phyloP scores from a whole-genome alignment of 371 early-diverging fungal species.

The Mucor saturninus region DNA sequence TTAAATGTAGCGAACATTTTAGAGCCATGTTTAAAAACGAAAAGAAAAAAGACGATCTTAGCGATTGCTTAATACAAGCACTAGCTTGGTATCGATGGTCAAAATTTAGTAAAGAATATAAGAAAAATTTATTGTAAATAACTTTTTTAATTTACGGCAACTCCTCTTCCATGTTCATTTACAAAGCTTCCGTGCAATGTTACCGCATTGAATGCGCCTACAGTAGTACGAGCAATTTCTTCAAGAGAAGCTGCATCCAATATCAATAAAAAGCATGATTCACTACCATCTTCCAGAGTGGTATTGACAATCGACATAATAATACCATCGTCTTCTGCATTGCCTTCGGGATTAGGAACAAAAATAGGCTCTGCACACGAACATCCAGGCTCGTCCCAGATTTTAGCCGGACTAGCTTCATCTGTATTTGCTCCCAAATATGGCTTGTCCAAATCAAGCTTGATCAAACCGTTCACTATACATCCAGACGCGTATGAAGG shows the following conservation, averaged over 20 bases:
- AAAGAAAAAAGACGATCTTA: conserved; percentile 76
- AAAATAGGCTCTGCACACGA: conserved; percentile 76
- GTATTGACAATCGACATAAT: conserved; percentile 61
- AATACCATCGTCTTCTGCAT: conserved; percentile 71
- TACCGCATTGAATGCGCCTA: conserved; percentile 48
- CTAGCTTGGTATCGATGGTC: conserved; percentile 73
- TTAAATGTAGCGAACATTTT: conserved; percentile 30
- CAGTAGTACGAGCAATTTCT: conserved; percentile 62
- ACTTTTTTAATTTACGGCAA: conserved; percentile 41
- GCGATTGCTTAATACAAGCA: conserved; percentile 75
- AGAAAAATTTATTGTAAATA: conserved; percentile 9
- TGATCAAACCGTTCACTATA: conserved; percentile 60
- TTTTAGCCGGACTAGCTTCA: conserved; percentile 31
- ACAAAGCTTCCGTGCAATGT: conserved; percentile 56
- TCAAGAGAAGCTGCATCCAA: conserved; percentile 63
- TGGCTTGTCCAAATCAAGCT: conserved; percentile 54
- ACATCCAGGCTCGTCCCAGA: conserved; percentile 60
- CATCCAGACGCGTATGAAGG: conserved; percentile 54
- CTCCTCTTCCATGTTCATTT: conserved; percentile 38
- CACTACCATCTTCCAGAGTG: conserved; percentile 34
- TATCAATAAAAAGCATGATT: conserved; percentile 62
- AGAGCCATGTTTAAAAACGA: conserved; percentile 48
- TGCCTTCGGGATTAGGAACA: conserved; percentile 55
- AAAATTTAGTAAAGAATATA: conserved; percentile 11
- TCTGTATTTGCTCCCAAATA: conserved; percentile 40